Evolutionary conservation across 345 rosid species (phyloP).

Genomic region (Eucalyptus sp.): DNA sequence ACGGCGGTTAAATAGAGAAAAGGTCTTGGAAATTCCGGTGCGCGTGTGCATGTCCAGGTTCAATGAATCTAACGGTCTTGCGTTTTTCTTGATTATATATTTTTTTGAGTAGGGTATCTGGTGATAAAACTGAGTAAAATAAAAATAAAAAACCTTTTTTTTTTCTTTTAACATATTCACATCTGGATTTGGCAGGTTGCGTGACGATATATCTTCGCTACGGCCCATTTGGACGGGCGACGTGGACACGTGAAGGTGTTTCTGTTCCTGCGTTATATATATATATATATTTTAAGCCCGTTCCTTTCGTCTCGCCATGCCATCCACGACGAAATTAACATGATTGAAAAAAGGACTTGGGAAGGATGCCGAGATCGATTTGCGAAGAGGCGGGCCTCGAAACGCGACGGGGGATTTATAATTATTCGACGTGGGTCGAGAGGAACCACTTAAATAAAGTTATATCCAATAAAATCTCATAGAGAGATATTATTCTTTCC

Average conservation of each 20-base stretch:
- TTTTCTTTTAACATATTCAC: not conserved
- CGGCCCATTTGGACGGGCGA: not conserved
- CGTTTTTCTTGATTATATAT: not conserved
- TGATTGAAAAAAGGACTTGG: not conserved
- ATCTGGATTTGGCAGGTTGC: not conserved
- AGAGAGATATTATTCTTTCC: not conserved
- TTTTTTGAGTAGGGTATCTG: not conserved
- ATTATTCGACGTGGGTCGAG: not conserved
- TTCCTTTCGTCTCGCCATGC: not conserved
- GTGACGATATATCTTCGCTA: not conserved
- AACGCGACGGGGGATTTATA: accelerated
- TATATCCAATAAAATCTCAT: not conserved
- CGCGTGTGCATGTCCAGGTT: constrained; percentile 40
- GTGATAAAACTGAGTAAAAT: not conserved
- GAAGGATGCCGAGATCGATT: not conserved
- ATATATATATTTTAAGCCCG: not conserved
- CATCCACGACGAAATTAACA: not conserved
- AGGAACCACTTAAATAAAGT: not conserved
- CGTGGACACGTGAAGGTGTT: not conserved
- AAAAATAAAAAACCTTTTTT: no score
- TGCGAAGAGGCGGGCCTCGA: not conserved
- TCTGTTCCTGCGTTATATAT: not conserved
- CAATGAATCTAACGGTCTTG: constrained; percentile 27
- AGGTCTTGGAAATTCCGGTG: not conserved
- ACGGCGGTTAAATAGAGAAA: not conserved